These are phyloP conservation scores for Sisymbrium irio DNA, from an alignment of 345 rosid genomes.

Conservation along the genomic window DNA sequence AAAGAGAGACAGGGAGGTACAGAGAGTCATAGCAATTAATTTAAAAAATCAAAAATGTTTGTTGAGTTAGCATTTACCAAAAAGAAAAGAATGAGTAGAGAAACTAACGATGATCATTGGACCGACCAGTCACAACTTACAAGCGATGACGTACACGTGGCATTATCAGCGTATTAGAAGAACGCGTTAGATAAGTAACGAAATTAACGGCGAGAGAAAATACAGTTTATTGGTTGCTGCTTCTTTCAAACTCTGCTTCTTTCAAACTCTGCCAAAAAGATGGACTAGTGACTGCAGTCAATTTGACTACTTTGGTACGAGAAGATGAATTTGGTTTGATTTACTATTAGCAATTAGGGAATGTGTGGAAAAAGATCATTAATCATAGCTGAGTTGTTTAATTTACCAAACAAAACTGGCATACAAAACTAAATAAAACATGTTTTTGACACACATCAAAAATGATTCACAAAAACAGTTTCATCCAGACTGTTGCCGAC, in stretches of 20 bases:
- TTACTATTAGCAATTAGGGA: neutral
- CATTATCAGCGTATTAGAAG: neutral
- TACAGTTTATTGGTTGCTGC: neutral
- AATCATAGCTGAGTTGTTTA: neutral
- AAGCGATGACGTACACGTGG: conserved; percentile 5
- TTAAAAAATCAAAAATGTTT: neutral
- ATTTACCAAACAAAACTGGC: neutral
- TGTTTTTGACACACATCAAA: conserved; percentile 1
- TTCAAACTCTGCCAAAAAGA: neutral
- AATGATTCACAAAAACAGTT: conserved; percentile 5
- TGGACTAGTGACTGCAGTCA: neutral
- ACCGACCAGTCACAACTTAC: neutral
- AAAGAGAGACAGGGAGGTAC: conserved; percentile 17
- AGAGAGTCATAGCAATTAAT: conserved; percentile 10
- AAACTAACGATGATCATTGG: conserved; percentile 5
- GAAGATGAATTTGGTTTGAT: neutral
- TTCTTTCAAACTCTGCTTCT: neutral
- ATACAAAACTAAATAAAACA: conserved; percentile 11
- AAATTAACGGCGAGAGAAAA: conserved; percentile 13
- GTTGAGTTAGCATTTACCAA: conserved; percentile 15
- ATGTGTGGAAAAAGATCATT: neutral
- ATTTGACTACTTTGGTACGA: neutral
- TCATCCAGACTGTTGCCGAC: conserved; percentile 34
- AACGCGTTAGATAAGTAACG: conserved; percentile 10
- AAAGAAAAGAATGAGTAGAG: conserved; percentile 7